Percentiles rank a stretch among this genome's conserved stretches.
Conservation (phyloP, 2,329 filamentous ascomycete species). For the Shiraia bambusicola region DNA sequence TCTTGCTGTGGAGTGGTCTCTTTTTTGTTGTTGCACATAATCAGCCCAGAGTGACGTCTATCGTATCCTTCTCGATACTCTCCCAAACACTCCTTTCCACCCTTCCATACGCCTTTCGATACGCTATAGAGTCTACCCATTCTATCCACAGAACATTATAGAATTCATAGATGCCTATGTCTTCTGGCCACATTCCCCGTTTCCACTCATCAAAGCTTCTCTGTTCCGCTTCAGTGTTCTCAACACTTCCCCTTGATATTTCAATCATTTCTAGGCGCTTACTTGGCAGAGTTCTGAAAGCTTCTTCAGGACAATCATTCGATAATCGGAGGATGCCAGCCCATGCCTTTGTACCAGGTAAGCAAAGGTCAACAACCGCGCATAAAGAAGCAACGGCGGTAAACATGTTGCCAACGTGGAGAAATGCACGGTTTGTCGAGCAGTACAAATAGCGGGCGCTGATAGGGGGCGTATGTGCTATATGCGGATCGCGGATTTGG, state of each 20-base stretch:
- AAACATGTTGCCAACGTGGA: too few species aligned
- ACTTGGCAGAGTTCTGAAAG: not conserved
- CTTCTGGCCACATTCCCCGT: not conserved
- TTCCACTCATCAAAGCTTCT: conserved; percentile 17
- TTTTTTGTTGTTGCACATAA: too few species aligned
- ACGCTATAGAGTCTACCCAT: conserved; percentile 13
- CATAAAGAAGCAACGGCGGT: too few species aligned
- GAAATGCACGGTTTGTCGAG: not conserved
- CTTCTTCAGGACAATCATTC: not conserved
- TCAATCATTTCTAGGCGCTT: conserved; percentile 10
- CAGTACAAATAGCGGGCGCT: not conserved
- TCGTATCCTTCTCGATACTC: conserved; percentile 5
- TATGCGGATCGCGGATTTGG: too few species aligned
- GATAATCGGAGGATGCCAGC: too few species aligned
- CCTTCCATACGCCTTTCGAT: conserved; percentile 17
- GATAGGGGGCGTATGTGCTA: not conserved
- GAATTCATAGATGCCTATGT: conserved; percentile 11
- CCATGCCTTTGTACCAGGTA: too few species aligned
- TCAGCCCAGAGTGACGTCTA: conserved; percentile 16
- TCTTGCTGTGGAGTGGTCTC: too few species aligned
- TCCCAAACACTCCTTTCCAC: conserved; percentile 16
- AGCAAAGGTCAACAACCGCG: too few species aligned
- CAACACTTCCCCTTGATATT: conserved; percentile 11
- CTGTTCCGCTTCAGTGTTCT: conserved; percentile 11
- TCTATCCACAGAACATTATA: conserved; percentile 24